Base-by-base conservation (phyloP, 2,329 filamentous ascomycete genomes). In the Xylariaceae sp. region DNA sequence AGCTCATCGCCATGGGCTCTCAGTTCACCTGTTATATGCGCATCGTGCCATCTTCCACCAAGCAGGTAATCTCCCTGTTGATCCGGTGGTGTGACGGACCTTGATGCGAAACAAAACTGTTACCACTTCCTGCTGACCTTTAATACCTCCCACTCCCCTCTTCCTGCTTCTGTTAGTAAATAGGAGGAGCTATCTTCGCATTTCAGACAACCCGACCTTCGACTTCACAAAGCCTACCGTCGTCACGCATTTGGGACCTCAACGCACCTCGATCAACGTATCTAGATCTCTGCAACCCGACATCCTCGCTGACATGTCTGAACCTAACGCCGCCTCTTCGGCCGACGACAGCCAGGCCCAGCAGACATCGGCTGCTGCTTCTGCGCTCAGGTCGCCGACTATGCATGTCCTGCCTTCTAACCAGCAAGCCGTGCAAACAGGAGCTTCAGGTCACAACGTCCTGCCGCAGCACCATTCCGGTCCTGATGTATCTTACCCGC, bases 331-430 rank as follows among this genome's bases (percentile, higher is more conserved):
- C 52, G 70, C 76, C 48, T 79, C 80, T 35, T 72, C 74, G 17
- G 73, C 73, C 59, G 76, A 78, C 58, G 78, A 78, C 45, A 35
- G 55, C 18, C 66, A 63, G 23, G 56, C 63, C 11, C 65, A 67
- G 18, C 53, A 53, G 45, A 52, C 61, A 8, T 42, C 56, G 15
- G 34, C 56, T 3, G 44, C 75, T 3, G 63, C 68, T 7, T 67
- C 67, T 4, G 62, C 62, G 10, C 62, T 78, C 2, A 58, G 66
- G 4, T 75, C 78, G 23, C 74, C 79, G 5, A 77, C 79, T 11
- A 73, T 83, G 35, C 81, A 84, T 62, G 81, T 86, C 65, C 77
- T 85, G 17, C 83, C 82, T 73, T 84, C 65, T 8, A 79, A 78
- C 67, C 75, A 77, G 47, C 75, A 69, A 54, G 73, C 78, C 48